Base-by-base conservation (phyloP, 345 rosid genomes). In the Barbarea vulgaris region DNA sequence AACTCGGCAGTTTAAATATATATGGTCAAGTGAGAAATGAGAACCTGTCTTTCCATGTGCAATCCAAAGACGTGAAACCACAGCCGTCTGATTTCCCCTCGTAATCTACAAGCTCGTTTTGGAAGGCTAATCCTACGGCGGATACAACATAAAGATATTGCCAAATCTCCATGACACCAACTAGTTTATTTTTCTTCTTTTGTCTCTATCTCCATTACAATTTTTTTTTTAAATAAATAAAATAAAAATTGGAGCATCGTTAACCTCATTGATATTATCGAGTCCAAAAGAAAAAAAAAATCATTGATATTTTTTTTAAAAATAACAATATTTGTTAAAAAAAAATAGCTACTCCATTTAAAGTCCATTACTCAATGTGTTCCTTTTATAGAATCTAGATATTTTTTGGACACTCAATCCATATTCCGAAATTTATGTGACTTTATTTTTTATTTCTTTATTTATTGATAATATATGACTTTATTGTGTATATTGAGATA, bases 101-200 rank as follows among this genome's bases (percentile, higher is more conserved):
- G 72, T 74, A 65, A 74, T 46, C 78, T 74, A 56, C 77, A 55
- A 65, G 47, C 65, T 64, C 72, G 47, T 64, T 64, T 48, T 55
- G 50, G 71, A 65, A 65, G 64, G 66, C 58, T 65, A 56, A 65
- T 74, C 78, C 59, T 56, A 34, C 37, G 72, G 58, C 31, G 17
- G 31, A 65, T 59, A 51, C 68, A 59, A 59, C 28, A 48, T 39
- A 17, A 19, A 57, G 50, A 75, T 67, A 67, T 67, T 57, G 73
- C 79, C 79, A 67, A 58, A 67, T 67, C 62, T 75, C 68, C 47
- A 25, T 66, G 78, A 34, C 78, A 74, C 9, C 78, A 74, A 47
- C 70, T 65, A 31, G 47, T 47, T 66, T 55, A 14, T 55, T 65
- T 74, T 41, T 62, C 62, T 62, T 72, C 62, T 62, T 72, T 51